Conservation (phyloP, 768 basidiomycete species). For the Rhodotorula kratochvilovae region DNA sequence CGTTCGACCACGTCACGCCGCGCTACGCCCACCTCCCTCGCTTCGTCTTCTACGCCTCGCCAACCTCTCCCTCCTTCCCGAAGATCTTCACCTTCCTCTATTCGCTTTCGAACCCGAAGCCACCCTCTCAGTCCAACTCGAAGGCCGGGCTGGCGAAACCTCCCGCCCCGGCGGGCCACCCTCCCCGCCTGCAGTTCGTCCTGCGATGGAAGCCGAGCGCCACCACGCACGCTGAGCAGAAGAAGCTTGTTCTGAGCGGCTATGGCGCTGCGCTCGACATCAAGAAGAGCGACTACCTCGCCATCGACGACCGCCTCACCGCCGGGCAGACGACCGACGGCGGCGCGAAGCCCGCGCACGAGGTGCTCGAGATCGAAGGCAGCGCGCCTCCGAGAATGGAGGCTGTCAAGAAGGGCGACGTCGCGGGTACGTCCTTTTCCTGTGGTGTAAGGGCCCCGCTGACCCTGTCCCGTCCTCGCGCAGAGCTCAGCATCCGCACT, state of each 20-base stretch:
- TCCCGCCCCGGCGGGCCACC: background rate
- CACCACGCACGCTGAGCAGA: background rate
- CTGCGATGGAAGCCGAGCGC: slow-evolving; percentile 30
- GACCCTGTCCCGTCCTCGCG: background rate
- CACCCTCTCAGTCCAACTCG: slow-evolving; percentile 38
- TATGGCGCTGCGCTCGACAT: slow-evolving; percentile 88
- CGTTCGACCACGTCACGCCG: slow-evolving; percentile 69
- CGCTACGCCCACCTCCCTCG: slow-evolving; percentile 47
- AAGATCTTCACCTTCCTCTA: slow-evolving; percentile 63
- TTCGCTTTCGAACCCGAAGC: slow-evolving; percentile 18
- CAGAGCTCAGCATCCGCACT: slow-evolving; percentile 25
- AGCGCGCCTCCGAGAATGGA: slow-evolving; percentile 5
- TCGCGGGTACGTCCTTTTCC: slow-evolving; percentile 52
- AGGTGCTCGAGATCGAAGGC: background rate
- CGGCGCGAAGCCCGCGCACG: background rate
- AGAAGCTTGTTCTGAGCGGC: slow-evolving; percentile 58
- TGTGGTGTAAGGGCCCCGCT: background rate
- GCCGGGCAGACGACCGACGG: no score
- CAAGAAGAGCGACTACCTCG: slow-evolving; percentile 96
- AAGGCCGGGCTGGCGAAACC: slow-evolving; percentile 44
- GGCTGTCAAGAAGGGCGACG: slow-evolving; percentile 57
- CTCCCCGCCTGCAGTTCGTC: slow-evolving; percentile 42
- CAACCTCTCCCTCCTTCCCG: slow-evolving; percentile 64
- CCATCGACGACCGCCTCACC: slow-evolving; percentile 71
- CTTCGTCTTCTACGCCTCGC: slow-evolving; percentile 72